Evolutionary conservation across 2,329 filamentous ascomycete species (phyloP).

Genomic region (Aureobasidium uvarum): DNA sequence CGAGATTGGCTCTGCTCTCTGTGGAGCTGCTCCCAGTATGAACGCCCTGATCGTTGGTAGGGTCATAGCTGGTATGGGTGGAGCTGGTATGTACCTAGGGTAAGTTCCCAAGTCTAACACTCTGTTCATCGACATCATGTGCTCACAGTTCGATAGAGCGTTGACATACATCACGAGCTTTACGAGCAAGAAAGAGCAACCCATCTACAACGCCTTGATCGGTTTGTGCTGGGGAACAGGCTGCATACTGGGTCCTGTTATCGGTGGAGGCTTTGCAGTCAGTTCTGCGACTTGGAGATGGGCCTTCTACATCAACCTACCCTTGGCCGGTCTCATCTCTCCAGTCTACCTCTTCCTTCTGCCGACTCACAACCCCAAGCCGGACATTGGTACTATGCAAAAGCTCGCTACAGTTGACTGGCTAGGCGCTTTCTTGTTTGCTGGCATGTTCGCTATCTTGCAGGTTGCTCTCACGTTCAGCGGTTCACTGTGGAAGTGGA

Average conservation of each 20-base stretch:
- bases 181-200: neutral
- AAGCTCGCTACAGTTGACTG: constrained; percentile 42
- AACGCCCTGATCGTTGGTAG: constrained; percentile 37
- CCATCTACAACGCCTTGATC: constrained; percentile 27
- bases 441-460: constrained; percentile 44
- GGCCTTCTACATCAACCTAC: constrained; percentile 58
- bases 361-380: constrained; percentile 33
- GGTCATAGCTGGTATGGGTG: constrained; percentile 37
- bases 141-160: neutral
- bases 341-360: constrained; percentile 50
- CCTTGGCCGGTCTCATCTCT: constrained; percentile 46
- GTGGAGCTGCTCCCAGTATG: constrained; percentile 36
- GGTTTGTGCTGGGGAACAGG: constrained; percentile 35
- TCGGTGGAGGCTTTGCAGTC: constrained; percentile 38
- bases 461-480: constrained; percentile 55
- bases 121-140: neutral
- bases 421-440: constrained; percentile 48
- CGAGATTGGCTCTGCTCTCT: constrained; percentile 35
- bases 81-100: constrained; percentile 38
- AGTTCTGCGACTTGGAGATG: constrained; percentile 37
- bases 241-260: constrained; percentile 36
- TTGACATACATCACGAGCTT: constrained; percentile 2
- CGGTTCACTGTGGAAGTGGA: constrained; percentile 52
- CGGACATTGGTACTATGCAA: neutral
- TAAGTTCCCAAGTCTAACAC: constrained; percentile 22